Evolutionary conservation across 805 yeast genomes (phyloP), one percentile per base, ranked within the genome.

Genomic region (Peterozyma xylosa): DNA sequence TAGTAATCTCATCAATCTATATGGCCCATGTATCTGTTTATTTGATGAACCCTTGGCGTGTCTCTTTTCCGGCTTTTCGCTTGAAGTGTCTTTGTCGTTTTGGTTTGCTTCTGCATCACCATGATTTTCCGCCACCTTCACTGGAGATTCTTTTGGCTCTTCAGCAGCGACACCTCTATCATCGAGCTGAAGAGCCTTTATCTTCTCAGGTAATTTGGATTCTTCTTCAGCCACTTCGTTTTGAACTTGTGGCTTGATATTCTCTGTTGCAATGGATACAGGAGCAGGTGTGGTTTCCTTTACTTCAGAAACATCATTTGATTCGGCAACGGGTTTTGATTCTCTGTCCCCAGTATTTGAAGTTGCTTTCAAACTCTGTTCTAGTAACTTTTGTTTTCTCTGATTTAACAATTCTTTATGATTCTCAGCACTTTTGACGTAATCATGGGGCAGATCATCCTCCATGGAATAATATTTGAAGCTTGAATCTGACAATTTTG

Each of bases 401-500:
- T 80, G 82, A 35, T 71, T 66, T 48, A 85, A 64, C 44, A 85
- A 63, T 40, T 74, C 68, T 55, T 80, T 81, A 60, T 86, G 93
- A 53, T 83, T 78, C 56, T 71, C 78, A 32, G 90, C 89, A 51
- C 86, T 78, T 50, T 80, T 74, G 18, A 64, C 64, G 63, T 86
- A 86, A 62, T 86, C 90, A 60, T 85, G 93, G 54, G 83, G 82
- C 42, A 73, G 71, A 54, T 86, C 93, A 64, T 86, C 93, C 5
- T 67, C 71, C 71, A 75, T 60, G 40, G 80, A 75, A 55, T 75
- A 86, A 30, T 85, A 64, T 51, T 73, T 74, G 60, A 78, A 86
- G 53, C 88, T 81, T 49, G 82, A 80, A 60, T 86, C 95, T 32
- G 77, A 61, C 14, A 66, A 67, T 51, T 74, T 77, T 11, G 95